phyloP scores from a whole-genome alignment of 352 stramenopile species.

The Globisporangium cystogenes region DNA sequence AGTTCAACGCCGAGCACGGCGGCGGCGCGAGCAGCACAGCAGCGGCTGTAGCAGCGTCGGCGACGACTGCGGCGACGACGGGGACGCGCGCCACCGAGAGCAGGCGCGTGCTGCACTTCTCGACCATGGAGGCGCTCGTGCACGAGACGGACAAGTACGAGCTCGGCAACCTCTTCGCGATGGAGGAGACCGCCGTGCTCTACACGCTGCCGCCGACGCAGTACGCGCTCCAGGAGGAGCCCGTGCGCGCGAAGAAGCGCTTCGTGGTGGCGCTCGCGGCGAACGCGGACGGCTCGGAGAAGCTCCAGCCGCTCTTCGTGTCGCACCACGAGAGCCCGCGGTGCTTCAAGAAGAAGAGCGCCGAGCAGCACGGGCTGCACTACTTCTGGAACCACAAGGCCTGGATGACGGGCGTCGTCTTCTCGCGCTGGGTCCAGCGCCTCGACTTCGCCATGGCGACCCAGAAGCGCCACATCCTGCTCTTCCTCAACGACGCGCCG shows the following conservation, averaged over 20 bases:
- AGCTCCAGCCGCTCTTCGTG: conserved; percentile 75
- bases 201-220: conserved; percentile 63
- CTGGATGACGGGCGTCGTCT: conserved; percentile 82
- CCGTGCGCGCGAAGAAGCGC: conserved; percentile 62
- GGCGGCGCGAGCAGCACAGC: conserved; percentile 13
- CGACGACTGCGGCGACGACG: not conserved
- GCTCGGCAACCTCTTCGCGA: conserved; percentile 63
- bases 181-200: conserved; percentile 70
- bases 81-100: not conserved
- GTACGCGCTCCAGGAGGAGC: conserved; percentile 34
- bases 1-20: conserved; percentile 67
- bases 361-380: conserved; percentile 72
- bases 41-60: not conserved
- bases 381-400: conserved; percentile 84
- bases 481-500: conserved; percentile 73
- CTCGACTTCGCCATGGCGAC: conserved; percentile 74
- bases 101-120: conserved; percentile 50
- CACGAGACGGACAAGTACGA: conserved; percentile 73
- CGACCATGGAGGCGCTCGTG: conserved; percentile 52
- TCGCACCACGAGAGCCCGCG: conserved; percentile 74
- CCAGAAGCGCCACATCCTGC: conserved; percentile 70
- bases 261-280: conserved; percentile 57
- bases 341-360: conserved; percentile 72
- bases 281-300: conserved; percentile 72
- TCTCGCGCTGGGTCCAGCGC: conserved; percentile 77